Conservation (phyloP, 129 eudicot genomes). For the Flaveria brownii region DNA sequence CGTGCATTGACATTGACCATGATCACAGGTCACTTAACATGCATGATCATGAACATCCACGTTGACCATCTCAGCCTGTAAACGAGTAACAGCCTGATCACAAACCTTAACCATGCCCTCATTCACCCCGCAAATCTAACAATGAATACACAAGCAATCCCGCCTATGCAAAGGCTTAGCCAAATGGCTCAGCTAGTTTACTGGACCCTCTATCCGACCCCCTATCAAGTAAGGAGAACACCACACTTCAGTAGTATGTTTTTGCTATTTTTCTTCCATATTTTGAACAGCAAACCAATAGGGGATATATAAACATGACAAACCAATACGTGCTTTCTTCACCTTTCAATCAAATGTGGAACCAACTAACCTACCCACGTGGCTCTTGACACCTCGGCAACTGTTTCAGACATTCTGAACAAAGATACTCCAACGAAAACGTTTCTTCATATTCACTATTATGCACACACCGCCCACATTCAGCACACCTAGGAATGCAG, state of each 20-base stretch:
- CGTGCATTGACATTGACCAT: background rate
- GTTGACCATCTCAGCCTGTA: background rate
- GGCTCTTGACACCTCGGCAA: slow-evolving; percentile 38
- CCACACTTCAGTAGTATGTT: background rate
- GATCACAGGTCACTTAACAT: background rate
- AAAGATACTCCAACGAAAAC: slow-evolving; percentile 60
- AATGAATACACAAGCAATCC: background rate
- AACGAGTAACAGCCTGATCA: background rate
- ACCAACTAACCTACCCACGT: slow-evolving; percentile 28
- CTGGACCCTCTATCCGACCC: slow-evolving; percentile 12
- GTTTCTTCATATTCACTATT: slow-evolving; percentile 68
- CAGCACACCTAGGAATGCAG: slow-evolving; percentile 74
- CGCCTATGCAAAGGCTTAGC: background rate
- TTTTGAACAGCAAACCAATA: background rate
- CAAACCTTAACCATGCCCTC: background rate
- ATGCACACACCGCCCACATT: slow-evolving; percentile 75
- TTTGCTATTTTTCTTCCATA: background rate
- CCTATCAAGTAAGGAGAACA: slow-evolving; percentile 14
- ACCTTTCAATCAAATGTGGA: background rate
- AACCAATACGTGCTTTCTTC: background rate
- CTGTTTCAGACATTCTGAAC: slow-evolving; percentile 62
- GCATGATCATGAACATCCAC: background rate
- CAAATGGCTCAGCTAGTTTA: background rate
- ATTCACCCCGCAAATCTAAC: background rate
- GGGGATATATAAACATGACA: slow-evolving; percentile 24